Conservation (phyloP, 1,139 yeast genomes). For the Suhomyces bribrorum region DNA sequence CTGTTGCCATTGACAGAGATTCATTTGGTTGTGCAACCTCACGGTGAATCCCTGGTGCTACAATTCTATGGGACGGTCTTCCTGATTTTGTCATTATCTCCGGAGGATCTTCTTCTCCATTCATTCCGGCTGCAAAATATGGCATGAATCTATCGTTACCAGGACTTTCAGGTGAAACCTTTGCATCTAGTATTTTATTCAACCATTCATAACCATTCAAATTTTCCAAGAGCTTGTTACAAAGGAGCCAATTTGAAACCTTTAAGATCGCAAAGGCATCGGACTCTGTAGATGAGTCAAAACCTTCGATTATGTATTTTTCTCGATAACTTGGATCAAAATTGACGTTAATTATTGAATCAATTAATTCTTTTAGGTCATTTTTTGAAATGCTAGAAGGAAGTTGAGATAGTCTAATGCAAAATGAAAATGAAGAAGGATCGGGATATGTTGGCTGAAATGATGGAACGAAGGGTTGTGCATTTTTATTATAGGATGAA, state of each 20-base stretch:
- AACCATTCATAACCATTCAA: constrained; percentile 32
- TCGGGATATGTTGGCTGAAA: neutral
- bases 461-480: constrained; percentile 29
- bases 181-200: constrained; percentile 22
- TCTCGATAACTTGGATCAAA: constrained; percentile 9
- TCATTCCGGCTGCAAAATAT: constrained; percentile 3
- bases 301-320: constrained; percentile 8
- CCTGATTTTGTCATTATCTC: too few species aligned
- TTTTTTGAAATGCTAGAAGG: constrained; percentile 14
- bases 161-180: constrained; percentile 1
- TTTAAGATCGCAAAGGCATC: constrained; percentile 18
- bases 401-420: constrained; percentile 6
- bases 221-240: constrained; percentile 19
- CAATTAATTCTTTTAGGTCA: constrained; percentile 18
- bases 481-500: constrained; percentile 24
- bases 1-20: too few species aligned
- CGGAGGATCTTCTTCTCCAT: too few species aligned
- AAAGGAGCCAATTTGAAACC: constrained; percentile 18
- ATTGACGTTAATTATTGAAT: constrained; percentile 18
- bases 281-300: constrained; percentile 3
- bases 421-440: neutral
- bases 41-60: too few species aligned
- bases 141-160: neutral
- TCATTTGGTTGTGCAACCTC: too few species aligned
- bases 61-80: too few species aligned